Conservation (phyloP, 2,329 filamentous ascomycete genomes). For the Apiospora kogelbergensis region DNA sequence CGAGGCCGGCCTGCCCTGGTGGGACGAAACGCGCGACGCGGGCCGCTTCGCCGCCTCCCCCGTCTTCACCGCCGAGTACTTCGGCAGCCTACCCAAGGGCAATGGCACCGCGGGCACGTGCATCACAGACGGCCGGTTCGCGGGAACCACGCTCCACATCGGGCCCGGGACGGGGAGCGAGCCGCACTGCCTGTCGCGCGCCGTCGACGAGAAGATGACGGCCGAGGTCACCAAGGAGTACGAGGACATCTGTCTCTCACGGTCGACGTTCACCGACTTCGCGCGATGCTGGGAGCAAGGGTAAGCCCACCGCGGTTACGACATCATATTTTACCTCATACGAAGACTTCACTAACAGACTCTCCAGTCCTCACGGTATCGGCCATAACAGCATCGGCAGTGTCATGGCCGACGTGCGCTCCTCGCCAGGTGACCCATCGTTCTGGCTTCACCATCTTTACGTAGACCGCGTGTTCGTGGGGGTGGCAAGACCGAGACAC, state of each 20-base stretch:
- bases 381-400: slow-evolving; percentile 34
- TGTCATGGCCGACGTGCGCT: slow-evolving; percentile 32
- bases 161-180: slow-evolving; percentile 16
- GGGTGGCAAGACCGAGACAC: slow-evolving; percentile 14
- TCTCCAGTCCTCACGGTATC: slow-evolving; percentile 26
- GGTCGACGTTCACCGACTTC: slow-evolving; percentile 14
- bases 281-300: slow-evolving; percentile 20
- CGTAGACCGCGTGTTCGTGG: slow-evolving; percentile 17
- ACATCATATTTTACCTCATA: not conserved
- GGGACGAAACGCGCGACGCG: slow-evolving; percentile 35
- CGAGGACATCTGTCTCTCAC: slow-evolving; percentile 16
- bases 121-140: slow-evolving; percentile 26
- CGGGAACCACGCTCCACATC: slow-evolving; percentile 19
- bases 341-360: too few species aligned
- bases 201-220: slow-evolving; percentile 26
- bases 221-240: slow-evolving; percentile 16
- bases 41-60: slow-evolving; percentile 28
- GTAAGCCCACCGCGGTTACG: slow-evolving; percentile 7
- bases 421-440: slow-evolving; percentile 30
- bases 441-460: slow-evolving; percentile 36
- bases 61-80: slow-evolving; percentile 30
- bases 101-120: slow-evolving; percentile 15
- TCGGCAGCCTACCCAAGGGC: slow-evolving; percentile 23
- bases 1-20: slow-evolving; percentile 29
- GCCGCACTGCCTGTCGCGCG: slow-evolving; percentile 32